Conservation (phyloP, 2,329 filamentous ascomycete genomes). For the Coniochaeta ligniaria region DNA sequence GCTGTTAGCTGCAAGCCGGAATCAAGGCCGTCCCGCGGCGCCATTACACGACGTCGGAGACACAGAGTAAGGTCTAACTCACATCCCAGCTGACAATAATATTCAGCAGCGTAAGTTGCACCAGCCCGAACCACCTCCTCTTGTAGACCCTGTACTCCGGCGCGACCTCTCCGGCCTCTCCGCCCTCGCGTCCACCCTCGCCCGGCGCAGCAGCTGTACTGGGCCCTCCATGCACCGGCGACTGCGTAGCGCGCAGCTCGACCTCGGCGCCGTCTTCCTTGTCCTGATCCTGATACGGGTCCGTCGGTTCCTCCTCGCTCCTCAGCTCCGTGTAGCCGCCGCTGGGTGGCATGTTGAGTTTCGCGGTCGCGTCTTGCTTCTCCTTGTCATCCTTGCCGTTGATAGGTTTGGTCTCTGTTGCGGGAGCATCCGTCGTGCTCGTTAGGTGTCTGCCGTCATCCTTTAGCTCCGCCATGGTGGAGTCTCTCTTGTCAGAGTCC, state of each 20-base stretch:
- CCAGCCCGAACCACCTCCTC: slow-evolving; percentile 80
- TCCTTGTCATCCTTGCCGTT: background rate
- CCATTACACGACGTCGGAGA: background rate
- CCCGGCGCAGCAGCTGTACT: background rate
- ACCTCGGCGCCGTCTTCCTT: background rate
- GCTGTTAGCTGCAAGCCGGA: too few species aligned
- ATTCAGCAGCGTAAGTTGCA: slow-evolving; percentile 80
- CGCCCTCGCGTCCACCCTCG: slow-evolving; percentile 5
- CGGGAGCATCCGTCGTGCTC: background rate
- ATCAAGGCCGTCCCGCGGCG: slow-evolving; percentile 3
- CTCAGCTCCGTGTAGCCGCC: background rate
- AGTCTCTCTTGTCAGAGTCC: background rate
- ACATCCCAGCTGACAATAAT: slow-evolving; percentile 94
- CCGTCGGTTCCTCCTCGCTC: background rate
- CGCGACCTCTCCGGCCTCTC: slow-evolving; percentile 2
- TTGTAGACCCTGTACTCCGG: slow-evolving; percentile 52
- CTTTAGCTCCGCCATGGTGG: background rate
- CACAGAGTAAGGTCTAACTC: slow-evolving; percentile 35
- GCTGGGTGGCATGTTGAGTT: background rate
- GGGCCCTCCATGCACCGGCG: background rate
- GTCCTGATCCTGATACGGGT: background rate
- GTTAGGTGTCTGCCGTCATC: background rate
- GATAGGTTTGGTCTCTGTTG: background rate
- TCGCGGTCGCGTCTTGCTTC: background rate
- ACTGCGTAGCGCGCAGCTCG: background rate